Percentiles rank a stretch among this genome's conserved stretches.
phyloP scores from a whole-genome alignment of 2,329 filamentous ascomycete species.

The Penicillium fuscoglaucum region DNA sequence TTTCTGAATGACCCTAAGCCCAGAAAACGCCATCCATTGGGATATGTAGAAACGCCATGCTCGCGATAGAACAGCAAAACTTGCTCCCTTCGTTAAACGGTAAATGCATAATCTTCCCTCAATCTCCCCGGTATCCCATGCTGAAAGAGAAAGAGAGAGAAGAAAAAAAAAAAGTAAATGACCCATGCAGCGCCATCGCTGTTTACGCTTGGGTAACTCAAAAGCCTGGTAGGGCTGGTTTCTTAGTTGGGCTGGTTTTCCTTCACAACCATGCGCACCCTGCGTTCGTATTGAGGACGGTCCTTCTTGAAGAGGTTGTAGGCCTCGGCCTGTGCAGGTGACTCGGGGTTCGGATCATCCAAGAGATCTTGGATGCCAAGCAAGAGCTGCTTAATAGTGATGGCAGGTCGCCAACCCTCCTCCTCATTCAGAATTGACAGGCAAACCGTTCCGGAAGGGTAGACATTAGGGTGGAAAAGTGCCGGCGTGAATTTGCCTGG shows the following conservation, averaged over 20 bases:
- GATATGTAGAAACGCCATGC: constrained; percentile 29
- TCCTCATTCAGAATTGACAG: constrained; percentile 97
- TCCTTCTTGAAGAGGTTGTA: constrained; percentile 98
- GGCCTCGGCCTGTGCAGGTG: constrained; percentile 92
- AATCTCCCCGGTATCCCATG: constrained; percentile 5
- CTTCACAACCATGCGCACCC: constrained; percentile 80
- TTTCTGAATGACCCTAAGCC: constrained; percentile 5
- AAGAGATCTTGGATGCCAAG: constrained; percentile 94
- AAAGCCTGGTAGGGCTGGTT: constrained; percentile 69
- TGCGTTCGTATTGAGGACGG: constrained; percentile 79
- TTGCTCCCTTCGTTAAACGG: constrained; percentile 17
- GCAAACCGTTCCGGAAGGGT: constrained; percentile 96
- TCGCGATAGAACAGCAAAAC: constrained; percentile 22
- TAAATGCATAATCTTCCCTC: constrained; percentile 19
- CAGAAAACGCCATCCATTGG: constrained; percentile 24
- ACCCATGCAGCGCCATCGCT: constrained; percentile 4
- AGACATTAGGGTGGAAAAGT: constrained; percentile 97
- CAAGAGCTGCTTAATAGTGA: constrained; percentile 97
- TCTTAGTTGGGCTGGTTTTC: constrained; percentile 85
- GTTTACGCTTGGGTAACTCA: constrained; percentile 4
- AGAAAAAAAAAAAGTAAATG: constrained; percentile 8
- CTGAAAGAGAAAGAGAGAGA: constrained; percentile 13
- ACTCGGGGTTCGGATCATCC: constrained; percentile 95
- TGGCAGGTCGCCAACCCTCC: constrained; percentile 97
- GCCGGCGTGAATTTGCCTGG: constrained; percentile 94